Evolutionary conservation across 1,284 basidiomycete species (phyloP).

Genomic region (Ceratobasidium papillatum): DNA sequence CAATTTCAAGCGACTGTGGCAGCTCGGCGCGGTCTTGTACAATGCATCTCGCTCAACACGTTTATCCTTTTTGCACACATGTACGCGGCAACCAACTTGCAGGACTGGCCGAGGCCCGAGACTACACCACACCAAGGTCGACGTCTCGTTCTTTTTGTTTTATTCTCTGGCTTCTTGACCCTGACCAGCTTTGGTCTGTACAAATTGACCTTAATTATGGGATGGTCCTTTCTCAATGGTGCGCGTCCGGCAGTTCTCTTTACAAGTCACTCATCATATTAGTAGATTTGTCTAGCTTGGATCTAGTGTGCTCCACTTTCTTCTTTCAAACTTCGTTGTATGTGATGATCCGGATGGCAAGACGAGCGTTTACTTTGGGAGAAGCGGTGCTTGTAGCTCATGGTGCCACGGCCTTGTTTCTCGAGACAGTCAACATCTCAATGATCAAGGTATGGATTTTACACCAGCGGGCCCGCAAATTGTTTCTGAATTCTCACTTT

Average conservation of each 20-base stretch:
- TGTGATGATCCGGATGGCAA: conserved; percentile 86
- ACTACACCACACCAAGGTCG: conserved; percentile 24
- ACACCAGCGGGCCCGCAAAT: neutral
- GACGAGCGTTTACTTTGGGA: conserved; percentile 93
- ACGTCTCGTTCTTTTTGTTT: conserved; percentile 58
- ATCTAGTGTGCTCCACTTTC: conserved; percentile 76
- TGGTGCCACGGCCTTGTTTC: conserved; percentile 85
- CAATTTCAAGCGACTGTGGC: conserved; percentile 70
- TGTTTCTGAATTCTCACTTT: conserved; percentile 4
- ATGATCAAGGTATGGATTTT: conserved; percentile 70
- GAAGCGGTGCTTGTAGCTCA: conserved; percentile 90
- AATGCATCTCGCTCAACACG: conserved; percentile 51
- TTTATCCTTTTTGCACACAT: conserved; percentile 30
- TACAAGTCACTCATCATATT: neutral
- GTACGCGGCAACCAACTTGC: conserved; percentile 21
- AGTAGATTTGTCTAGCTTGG: conserved; percentile 79
- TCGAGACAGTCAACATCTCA: conserved; percentile 87
- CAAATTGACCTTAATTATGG: conserved; percentile 56
- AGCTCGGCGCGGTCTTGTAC: conserved; percentile 77
- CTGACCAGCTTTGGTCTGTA: conserved; percentile 61
- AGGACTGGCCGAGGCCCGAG: conserved; percentile 27
- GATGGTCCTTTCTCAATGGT: conserved; percentile 74
- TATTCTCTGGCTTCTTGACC: conserved; percentile 66
- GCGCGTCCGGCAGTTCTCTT: conserved; percentile 29
- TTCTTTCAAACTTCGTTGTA: conserved; percentile 95